Evolutionary conservation across 768 basidiomycete genomes (phyloP).

Genomic region (Mrakia frigida): DNA sequence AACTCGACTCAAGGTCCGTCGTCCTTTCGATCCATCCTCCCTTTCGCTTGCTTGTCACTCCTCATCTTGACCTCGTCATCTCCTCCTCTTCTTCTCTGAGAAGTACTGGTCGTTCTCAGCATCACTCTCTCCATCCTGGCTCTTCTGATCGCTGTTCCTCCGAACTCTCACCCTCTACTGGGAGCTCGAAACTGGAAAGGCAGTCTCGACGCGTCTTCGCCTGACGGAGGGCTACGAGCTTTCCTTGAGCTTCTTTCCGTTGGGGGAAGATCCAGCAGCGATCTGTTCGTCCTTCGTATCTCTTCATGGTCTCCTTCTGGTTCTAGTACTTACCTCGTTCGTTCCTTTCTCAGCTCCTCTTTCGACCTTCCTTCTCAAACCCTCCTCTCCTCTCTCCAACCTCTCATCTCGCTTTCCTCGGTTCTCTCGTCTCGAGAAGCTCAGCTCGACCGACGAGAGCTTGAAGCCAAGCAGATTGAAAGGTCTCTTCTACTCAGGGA

Average conservation of each 20-base stretch:
- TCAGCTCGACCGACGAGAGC: not conserved
- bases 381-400: not conserved
- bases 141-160: not conserved
- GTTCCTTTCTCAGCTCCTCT: too few species aligned
- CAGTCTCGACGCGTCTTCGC: not conserved
- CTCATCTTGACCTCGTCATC: too few species aligned
- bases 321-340: too few species aligned
- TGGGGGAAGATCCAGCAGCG: not conserved
- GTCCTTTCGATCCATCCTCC: not conserved
- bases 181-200: not conserved
- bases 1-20: not conserved
- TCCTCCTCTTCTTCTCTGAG: not conserved
- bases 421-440: not conserved
- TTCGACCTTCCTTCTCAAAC: not conserved
- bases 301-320: not conserved
- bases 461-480: not conserved
- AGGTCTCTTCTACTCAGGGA: not conserved
- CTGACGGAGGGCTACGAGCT: not conserved
- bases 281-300: not conserved
- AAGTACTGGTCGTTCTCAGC: not conserved
- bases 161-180: not conserved
- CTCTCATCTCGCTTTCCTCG: not conserved
- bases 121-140: not conserved
- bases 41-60: not conserved
- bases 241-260: not conserved